Base-by-base conservation (phyloP, 768 basidiomycete genomes). In the Mycena latifolia region DNA sequence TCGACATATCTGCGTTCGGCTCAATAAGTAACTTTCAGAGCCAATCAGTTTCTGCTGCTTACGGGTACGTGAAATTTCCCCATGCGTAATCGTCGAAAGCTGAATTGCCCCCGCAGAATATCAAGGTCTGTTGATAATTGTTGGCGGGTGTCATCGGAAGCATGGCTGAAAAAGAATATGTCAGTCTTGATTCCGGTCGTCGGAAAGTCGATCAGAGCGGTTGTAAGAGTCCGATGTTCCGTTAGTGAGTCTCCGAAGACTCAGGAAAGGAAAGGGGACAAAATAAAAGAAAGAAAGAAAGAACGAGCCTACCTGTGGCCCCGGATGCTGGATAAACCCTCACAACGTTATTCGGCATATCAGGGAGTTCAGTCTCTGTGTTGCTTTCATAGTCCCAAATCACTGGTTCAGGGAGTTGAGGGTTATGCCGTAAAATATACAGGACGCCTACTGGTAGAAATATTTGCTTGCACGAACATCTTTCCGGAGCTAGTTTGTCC, bases 141-240 rank as follows among this genome's bases (percentile, higher is more conserved):
- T 97, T 98, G 25, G 85, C 91, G 4, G 94, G 92, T 3, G 94
- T 97, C 28, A 99, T 84, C 7, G 96, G 96, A 2, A 99, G 85
- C 92, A 99, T 94, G 39, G 92, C 92, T 35, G 33, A 6, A 35
- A 14, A 7, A 6, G 14, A 35, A 35, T n/a, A n/a, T n/a, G n/a
- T n/a, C n/a, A n/a, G n/a, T n/a, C n/a, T n/a, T n/a, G n/a, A n/a
- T n/a, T n/a, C n/a, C n/a, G n/a, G n/a, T n/a, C n/a, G n/a, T n/a
- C n/a, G n/a, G n/a, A n/a, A n/a, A n/a, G n/a, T n/a, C n/a, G n/a
- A n/a, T n/a, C n/a, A n/a, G n/a, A n/a, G n/a, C n/a, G n/a, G n/a
- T n/a, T n/a, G n/a, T n/a, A n/a, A n/a, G n/a, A n/a, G n/a, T n/a
- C n/a, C n/a, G n/a, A n/a, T n/a, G n/a, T n/a, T n/a, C n/a, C n/a